Percentiles rank a stretch among this genome's conserved stretches.
phyloP scores from a whole-genome alignment of 2,329 filamentous ascomycete species.

The Sporothrix schenckii region DNA sequence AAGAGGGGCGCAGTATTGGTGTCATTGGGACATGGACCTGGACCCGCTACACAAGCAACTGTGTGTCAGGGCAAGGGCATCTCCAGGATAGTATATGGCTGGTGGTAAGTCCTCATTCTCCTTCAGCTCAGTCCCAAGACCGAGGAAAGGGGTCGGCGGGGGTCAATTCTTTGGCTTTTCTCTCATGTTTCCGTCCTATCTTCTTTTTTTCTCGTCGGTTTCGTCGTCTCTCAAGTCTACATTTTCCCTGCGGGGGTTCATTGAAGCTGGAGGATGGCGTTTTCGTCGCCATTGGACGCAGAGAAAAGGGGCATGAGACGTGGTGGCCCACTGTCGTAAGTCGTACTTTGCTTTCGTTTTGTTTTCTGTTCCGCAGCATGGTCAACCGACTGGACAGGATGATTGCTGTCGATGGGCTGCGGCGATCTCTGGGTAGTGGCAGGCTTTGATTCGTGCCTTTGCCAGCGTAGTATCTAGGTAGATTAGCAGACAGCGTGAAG shows the following conservation, averaged over 20 bases:
- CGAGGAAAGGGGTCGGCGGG: conserved; percentile 18
- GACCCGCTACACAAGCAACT: conserved; percentile 16
- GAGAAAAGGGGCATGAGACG: background rate
- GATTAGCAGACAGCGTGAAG: no score
- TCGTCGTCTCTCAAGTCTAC: background rate
- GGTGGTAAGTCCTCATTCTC: background rate
- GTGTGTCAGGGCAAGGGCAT: background rate
- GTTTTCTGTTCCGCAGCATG: background rate
- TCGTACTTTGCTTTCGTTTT: background rate
- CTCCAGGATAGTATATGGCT: background rate
- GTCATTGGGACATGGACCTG: background rate
- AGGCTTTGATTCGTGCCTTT: background rate
- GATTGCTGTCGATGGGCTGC: background rate
- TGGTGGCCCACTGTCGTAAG: background rate
- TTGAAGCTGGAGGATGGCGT: background rate
- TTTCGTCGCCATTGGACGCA: background rate
- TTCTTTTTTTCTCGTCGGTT: background rate
- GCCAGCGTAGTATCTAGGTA: background rate
- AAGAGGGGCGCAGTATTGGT: background rate
- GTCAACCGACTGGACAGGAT: background rate
- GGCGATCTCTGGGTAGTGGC: background rate
- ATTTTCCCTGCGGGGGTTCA: background rate
- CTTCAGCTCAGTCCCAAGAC: background rate
- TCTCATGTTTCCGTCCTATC: background rate
- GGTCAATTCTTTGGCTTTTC: background rate